Conservation (phyloP, 176 grass and related monocot genomes). For the Aegilops sharonensis region DNA sequence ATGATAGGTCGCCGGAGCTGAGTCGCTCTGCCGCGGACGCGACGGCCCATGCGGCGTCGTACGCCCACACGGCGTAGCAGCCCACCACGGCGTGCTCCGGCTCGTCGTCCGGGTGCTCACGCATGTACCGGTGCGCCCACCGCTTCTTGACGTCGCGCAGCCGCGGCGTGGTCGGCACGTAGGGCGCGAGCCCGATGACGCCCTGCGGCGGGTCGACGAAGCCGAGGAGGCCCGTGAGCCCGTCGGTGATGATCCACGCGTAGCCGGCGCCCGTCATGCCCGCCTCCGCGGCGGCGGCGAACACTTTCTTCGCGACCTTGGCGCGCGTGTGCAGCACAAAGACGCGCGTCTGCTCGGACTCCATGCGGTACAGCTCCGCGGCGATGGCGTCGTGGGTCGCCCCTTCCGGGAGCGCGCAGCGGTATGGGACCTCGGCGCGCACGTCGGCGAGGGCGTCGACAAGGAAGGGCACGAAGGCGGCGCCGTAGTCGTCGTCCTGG, state of each 20-base stretch:
- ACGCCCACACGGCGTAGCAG: conserved; percentile 67
- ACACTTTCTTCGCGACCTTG: conserved; percentile 33
- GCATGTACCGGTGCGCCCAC: conserved; percentile 52
- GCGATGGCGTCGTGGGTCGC: conserved; percentile 21
- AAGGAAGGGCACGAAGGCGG: conserved; percentile 51
- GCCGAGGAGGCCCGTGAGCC: conserved; percentile 41
- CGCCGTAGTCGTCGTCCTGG: conserved; percentile 60
- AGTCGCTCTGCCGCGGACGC: conserved; percentile 47
- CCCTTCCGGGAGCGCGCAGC: conserved; percentile 16
- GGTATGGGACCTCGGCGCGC: conserved; percentile 46
- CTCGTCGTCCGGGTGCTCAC: conserved; percentile 32
- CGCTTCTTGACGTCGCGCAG: conserved; percentile 37
- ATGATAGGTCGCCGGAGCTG: not conserved
- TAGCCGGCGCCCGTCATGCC: conserved; percentile 57
- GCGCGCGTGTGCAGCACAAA: conserved; percentile 55
- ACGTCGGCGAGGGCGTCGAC: conserved; percentile 16
- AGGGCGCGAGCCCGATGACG: conserved; percentile 43
- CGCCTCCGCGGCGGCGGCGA: conserved; percentile 15
- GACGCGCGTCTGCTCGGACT: conserved; percentile 64
- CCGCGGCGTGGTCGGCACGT: conserved; percentile 24
- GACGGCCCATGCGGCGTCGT: conserved; percentile 62
- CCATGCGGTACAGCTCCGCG: conserved; percentile 42
- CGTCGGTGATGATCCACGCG: conserved; percentile 73
- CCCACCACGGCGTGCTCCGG: conserved; percentile 11
- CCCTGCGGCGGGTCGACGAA: conserved; percentile 49